These are phyloP conservation scores for Phaeosphaeria sp. DNA, from an alignment of 2,329 filamentous ascomycete genomes.

Conservation along the genomic window DNA sequence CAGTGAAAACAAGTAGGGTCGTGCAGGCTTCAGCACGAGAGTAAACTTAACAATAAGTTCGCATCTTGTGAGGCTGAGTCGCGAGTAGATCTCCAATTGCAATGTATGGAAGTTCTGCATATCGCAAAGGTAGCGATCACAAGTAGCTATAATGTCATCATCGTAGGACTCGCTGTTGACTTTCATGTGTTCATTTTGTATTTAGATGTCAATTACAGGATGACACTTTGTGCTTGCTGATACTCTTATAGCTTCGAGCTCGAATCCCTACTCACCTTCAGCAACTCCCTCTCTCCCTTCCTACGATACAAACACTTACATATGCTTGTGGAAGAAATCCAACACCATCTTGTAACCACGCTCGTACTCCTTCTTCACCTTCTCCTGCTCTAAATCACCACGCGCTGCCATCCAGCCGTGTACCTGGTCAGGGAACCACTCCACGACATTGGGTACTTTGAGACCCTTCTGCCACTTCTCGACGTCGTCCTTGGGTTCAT, in stretches of 20 bases:
- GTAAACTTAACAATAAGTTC: too few species aligned
- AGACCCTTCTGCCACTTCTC: conserved; percentile 57
- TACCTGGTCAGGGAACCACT: conserved; percentile 58
- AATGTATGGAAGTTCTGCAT: too few species aligned
- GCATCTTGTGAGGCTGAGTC: too few species aligned
- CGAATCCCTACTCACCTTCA: conserved; percentile 24
- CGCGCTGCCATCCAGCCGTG: conserved; percentile 56
- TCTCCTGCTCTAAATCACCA: conserved; percentile 54
- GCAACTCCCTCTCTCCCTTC: conserved; percentile 5
- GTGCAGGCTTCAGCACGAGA: too few species aligned
- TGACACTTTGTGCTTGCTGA: not conserved
- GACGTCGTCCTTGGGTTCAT: conserved; percentile 61
- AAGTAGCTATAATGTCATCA: too few species aligned
- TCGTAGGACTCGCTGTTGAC: too few species aligned
- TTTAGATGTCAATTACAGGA: not conserved
- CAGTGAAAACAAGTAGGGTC: too few species aligned
- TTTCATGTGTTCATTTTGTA: not conserved
- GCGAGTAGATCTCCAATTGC: too few species aligned
- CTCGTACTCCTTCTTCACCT: conserved; percentile 59
- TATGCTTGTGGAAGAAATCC: conserved; percentile 60
- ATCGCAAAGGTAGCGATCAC: too few species aligned
- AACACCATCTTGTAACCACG: conserved; percentile 57
- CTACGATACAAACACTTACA: conserved; percentile 49
- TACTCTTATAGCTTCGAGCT: conserved; percentile 22
- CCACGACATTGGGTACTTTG: conserved; percentile 55